These are phyloP conservation scores for Aureobasidium melanogenum DNA, from an alignment of 2,329 filamentous ascomycete genomes.

Conservation along the genomic window DNA sequence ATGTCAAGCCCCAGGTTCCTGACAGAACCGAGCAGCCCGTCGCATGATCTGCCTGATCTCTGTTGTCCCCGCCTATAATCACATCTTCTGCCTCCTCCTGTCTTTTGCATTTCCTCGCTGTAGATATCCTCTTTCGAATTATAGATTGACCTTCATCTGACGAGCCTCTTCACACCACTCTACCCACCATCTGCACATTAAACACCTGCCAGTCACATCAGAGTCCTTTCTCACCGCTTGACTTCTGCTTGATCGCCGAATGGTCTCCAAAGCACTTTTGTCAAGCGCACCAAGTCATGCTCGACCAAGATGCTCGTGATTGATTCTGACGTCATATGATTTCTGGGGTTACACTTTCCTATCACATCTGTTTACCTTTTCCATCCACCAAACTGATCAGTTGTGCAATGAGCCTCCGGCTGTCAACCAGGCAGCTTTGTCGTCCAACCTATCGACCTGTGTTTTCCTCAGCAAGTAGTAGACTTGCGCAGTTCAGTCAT, in stretches of 20 bases:
- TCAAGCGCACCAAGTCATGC: neutral
- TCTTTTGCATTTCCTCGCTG: constrained; percentile 4
- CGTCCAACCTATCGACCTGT: neutral
- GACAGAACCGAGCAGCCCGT: constrained; percentile 29
- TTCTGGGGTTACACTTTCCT: neutral
- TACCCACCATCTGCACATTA: neutral
- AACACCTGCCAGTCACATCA: neutral
- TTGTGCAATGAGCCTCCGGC: constrained; percentile 1
- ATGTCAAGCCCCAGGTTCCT: constrained; percentile 65
- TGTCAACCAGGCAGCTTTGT: neutral
- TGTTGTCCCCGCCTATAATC: neutral
- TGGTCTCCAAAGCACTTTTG: no score
- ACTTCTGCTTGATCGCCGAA: neutral
- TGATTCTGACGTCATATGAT: constrained; percentile 6
- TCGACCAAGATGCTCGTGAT: neutral
- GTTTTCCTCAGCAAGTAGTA: neutral
- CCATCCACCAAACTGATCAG: neutral
- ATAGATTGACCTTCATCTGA: constrained; percentile 9
- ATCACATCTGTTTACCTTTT: neutral
- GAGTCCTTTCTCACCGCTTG: no score
- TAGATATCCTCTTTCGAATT: constrained; percentile 14
- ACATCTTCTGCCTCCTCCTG: neutral
- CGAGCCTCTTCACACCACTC: neutral
- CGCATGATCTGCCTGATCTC: constrained; percentile 14
- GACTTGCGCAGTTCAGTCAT: neutral